A percentile compares a stretch with the other conserved stretches of the same genome.
phyloP scores from a whole-genome alignment of 1,139 yeast species.

The Pichia sp. region DNA sequence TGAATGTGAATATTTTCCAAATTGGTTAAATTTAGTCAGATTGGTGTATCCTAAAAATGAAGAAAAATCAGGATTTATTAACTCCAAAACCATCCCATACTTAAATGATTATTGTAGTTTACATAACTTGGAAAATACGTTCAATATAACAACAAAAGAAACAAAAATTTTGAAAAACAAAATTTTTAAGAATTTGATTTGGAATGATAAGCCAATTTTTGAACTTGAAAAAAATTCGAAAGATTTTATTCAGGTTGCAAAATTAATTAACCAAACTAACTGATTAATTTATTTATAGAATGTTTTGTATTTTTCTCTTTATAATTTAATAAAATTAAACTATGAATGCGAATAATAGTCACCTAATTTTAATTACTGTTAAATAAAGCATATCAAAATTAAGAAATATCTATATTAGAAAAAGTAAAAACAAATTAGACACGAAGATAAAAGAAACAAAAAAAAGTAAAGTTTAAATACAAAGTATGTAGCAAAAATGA shows the following conservation, averaged over 20 bases:
- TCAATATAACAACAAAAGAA: neutral
- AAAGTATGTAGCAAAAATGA: too few relatives aligned
- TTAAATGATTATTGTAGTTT: slow-evolving; percentile 22
- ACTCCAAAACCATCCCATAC: slow-evolving; percentile 6
- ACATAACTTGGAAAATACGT: slow-evolving; percentile 17
- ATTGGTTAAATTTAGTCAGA: slow-evolving; percentile 21
- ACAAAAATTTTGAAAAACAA: slow-evolving; percentile 9
- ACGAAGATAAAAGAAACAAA: too few relatives aligned
- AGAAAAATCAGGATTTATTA: slow-evolving; percentile 11
- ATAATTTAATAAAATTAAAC: too few relatives aligned
- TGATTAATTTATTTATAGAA: neutral
- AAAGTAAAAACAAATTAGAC: too few relatives aligned
- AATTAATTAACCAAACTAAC: slow-evolving; percentile 10
- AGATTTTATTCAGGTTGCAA: slow-evolving; percentile 19
- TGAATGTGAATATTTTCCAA: slow-evolving; percentile 20
- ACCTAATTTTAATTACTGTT: too few relatives aligned
- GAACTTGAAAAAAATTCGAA: slow-evolving; percentile 12
- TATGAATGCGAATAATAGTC: too few relatives aligned
- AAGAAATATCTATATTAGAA: too few relatives aligned
- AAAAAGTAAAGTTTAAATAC: too few relatives aligned
- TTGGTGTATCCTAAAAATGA: slow-evolving; percentile 5
- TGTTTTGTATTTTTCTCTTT: too few relatives aligned
- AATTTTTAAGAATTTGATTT: slow-evolving; percentile 15
- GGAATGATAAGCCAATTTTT: slow-evolving; percentile 18
- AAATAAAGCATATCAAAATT: too few relatives aligned